Base-by-base conservation (phyloP, 495 filamentous ascomycete species). In the Penicillium parvum region DNA sequence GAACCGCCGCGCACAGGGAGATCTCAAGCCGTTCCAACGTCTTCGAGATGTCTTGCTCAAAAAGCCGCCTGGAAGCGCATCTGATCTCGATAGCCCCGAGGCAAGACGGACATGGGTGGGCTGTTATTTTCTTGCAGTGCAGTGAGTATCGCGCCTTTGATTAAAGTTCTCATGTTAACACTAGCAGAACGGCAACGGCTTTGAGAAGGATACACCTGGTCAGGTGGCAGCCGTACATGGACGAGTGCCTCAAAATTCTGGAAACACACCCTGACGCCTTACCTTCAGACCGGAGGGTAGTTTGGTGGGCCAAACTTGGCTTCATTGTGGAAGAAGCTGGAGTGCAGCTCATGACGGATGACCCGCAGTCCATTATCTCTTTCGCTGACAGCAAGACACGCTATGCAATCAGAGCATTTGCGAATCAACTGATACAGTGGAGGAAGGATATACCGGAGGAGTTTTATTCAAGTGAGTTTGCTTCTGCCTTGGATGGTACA, bases 311-410 rank as follows among this genome's bases (percentile, higher is more conserved):
- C 5, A 84, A 80, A 55, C 73, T 88, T 25, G 87, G 85, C 36
- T 80, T 79, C 40, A 81, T 96, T 25, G 84, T 85, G 15, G 90
- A 96, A 50, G 86, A 95, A 39, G 74, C 91, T 26, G 82, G 83
- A 6, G 66, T 75, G 11, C 78, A 86, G 43, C 88, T 95, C 43
- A 78, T 77, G 2, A 78, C 86, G 61, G 91, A 95, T 53, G 86
- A 95, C 29, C 71, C 81, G 0, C 66, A 71, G 4, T 74, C 79
- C 0, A 69, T 67, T 32, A 63, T 84, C 5, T 77, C 79, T n/a
- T 79, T 95, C 23, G 72, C 81, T 0, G 88, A 95, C 45, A 67
- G 76, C 3, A 86, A 85, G 50, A 79, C 85, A 7, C 81, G 88
- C 39, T 84, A 86, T 59, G 75, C 81, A 1, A 61, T 96, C 10